These are phyloP conservation scores for Chalara sp. DNA, from an alignment of 2,329 filamentous ascomycete species.

Conservation along the genomic window DNA sequence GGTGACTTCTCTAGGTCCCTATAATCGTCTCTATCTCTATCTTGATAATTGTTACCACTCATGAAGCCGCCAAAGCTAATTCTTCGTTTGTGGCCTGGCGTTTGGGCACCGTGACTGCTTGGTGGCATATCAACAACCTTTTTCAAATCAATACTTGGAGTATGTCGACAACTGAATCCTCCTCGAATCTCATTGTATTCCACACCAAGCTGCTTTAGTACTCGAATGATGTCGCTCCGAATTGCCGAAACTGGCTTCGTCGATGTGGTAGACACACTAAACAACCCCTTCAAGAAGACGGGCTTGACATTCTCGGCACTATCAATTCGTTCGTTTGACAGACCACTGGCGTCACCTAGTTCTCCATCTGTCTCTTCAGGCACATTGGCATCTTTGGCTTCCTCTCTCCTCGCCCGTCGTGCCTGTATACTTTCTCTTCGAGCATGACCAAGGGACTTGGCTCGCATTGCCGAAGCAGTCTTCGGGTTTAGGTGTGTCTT, in stretches of 20 bases:
- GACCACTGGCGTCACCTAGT: constrained; percentile 52
- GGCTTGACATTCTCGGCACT: constrained; percentile 82
- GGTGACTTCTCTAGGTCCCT: constrained; percentile 51
- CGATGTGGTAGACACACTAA: constrained; percentile 95
- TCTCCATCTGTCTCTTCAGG: constrained; percentile 89
- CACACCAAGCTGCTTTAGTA: constrained; percentile 81
- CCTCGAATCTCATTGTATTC: constrained; percentile 89
- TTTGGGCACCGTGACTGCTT: constrained; percentile 44
- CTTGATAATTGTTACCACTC: constrained; percentile 38
- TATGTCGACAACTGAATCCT: constrained; percentile 83
- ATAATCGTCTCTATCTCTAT: constrained; percentile 66
- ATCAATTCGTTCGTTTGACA: constrained; percentile 54
- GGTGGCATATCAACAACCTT: constrained; percentile 56
- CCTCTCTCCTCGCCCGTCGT: constrained; percentile 67
- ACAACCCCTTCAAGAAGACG: constrained; percentile 91
- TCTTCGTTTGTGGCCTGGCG: constrained; percentile 60
- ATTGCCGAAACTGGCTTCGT: constrained; percentile 84
- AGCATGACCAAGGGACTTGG: constrained; percentile 84
- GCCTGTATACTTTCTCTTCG: constrained; percentile 89
- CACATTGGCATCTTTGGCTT: constrained; percentile 67
- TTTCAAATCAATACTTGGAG: constrained; percentile 82
- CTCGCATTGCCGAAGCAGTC: constrained; percentile 60
- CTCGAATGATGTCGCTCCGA: constrained; percentile 81
- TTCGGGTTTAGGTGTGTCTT: constrained; percentile 46
- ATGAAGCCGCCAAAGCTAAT: constrained; percentile 78